phyloP scores from a whole-genome alignment of 441 rosid species.

The Erodium texanum region DNA sequence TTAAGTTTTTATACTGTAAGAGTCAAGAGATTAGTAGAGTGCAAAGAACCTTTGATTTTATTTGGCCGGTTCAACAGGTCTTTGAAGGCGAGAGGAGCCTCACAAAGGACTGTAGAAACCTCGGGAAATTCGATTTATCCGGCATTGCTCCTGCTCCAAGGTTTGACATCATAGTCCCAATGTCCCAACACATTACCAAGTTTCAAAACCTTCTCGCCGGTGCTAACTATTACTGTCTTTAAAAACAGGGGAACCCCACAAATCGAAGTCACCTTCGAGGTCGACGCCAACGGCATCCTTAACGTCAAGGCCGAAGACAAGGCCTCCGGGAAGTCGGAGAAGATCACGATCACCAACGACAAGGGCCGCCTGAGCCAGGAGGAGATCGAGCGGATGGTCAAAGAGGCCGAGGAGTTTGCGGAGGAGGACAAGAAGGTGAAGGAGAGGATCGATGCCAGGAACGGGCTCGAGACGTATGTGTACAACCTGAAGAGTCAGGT shows the following conservation, averaged over 20 bases:
- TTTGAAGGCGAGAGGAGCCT: constrained; percentile 98
- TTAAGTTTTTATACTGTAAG: too few relatives aligned
- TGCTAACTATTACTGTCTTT: not conserved
- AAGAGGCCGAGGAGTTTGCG: constrained; percentile 91
- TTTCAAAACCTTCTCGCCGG: not conserved
- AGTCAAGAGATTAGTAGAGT: too few relatives aligned
- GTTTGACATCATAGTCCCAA: not conserved
- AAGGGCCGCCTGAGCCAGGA: constrained; percentile 96
- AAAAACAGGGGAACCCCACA: constrained; percentile 82
- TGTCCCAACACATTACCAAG: not conserved
- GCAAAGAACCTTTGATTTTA: not conserved
- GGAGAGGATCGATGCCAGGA: constrained; percentile 83
- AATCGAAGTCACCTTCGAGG: constrained; percentile 94
- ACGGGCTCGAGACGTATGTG: constrained; percentile 68
- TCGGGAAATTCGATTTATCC: constrained; percentile 76
- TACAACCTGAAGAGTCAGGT: constrained; percentile 98
- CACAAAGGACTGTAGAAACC: constrained; percentile 83
- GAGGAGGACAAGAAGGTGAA: constrained; percentile 97
- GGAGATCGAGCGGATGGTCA: constrained; percentile 90
- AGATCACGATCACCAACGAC: constrained; percentile 93
- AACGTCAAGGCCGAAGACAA: constrained; percentile 95
- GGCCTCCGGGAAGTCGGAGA: constrained; percentile 79
- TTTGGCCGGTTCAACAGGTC: constrained; percentile 31
- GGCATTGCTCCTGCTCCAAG: constrained; percentile 93
- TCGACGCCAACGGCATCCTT: constrained; percentile 89